phyloP scores from a whole-genome alignment of 1,139 yeast species.

The Kodamaea alishanica region DNA sequence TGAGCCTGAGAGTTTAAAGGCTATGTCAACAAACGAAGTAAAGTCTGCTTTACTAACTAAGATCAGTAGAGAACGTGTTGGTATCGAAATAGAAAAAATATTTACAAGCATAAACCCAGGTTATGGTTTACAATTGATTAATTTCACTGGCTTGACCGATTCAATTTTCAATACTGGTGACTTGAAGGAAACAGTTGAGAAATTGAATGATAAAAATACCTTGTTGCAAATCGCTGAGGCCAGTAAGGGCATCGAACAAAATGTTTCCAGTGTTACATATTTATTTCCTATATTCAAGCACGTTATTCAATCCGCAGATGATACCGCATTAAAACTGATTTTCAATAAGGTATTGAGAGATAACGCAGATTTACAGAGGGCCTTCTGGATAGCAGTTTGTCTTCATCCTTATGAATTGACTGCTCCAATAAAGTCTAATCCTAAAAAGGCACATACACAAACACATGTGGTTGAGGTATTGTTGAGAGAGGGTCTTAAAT shows the following conservation, averaged over 20 bases:
- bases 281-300: slow-evolving; percentile 19
- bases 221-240: slow-evolving; percentile 9
- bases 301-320: slow-evolving; percentile 4
- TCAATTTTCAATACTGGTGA: slow-evolving; percentile 54
- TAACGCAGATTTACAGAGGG: slow-evolving; percentile 19
- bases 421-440: slow-evolving; percentile 33
- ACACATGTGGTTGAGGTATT: slow-evolving; percentile 36
- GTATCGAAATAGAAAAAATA: slow-evolving; percentile 78
- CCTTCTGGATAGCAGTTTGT: slow-evolving; percentile 48
- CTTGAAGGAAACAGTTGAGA: slow-evolving; percentile 18
- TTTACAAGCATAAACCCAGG: slow-evolving; percentile 60
- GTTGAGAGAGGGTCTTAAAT: slow-evolving; percentile 67
- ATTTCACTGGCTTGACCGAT: slow-evolving; percentile 50
- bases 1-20: slow-evolving; percentile 54
- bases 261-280: slow-evolving; percentile 20
- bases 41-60: slow-evolving; percentile 60
- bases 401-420: slow-evolving; percentile 47
- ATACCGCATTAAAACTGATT: slow-evolving; percentile 1
- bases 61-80: slow-evolving; percentile 88
- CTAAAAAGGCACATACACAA: slow-evolving; percentile 26
- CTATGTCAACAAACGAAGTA: slow-evolving; percentile 64
- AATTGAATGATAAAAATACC: slow-evolving; percentile 15
- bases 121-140: slow-evolving; percentile 60
- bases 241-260: slow-evolving; percentile 11
- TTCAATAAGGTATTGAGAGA: slow-evolving; percentile 10